Percentiles rank a stretch among this genome's conserved stretches.
phyloP scores from a whole-genome alignment of 2,329 filamentous ascomycete species.

The Epichloe gansuensis region DNA sequence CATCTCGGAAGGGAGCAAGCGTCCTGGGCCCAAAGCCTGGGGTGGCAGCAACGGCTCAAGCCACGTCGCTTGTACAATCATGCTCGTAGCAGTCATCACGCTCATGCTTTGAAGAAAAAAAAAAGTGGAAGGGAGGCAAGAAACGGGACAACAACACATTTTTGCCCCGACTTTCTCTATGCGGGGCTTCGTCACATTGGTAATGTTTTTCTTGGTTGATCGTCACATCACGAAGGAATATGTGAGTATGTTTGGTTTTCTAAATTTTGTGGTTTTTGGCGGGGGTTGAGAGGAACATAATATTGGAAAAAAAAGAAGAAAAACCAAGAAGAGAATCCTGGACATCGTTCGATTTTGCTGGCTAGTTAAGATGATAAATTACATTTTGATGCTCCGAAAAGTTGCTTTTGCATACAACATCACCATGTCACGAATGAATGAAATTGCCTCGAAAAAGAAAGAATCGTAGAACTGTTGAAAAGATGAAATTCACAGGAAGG shows the following conservation, averaged over 20 bases:
- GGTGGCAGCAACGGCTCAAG: slow-evolving; percentile 17
- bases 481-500: too few species aligned
- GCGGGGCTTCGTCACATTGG: too few species aligned
- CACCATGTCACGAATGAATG: too few species aligned
- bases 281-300: background rate
- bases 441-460: background rate
- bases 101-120: slow-evolving; percentile 17
- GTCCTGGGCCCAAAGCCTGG: slow-evolving; percentile 18
- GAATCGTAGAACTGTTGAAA: background rate
- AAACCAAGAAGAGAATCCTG: background rate
- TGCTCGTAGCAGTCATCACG: slow-evolving; percentile 23
- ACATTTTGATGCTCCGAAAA: too few species aligned
- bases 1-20: slow-evolving; percentile 21
- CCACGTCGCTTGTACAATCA: slow-evolving; percentile 22
- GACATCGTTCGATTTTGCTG: background rate
- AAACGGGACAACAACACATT: too few species aligned
- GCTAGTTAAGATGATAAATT: slow-evolving; percentile 1
- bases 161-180: too few species aligned
- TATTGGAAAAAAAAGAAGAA: background rate
- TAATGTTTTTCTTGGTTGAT: background rate
- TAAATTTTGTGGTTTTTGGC: background rate
- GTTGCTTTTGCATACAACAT: too few species aligned
- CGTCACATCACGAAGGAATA: background rate
- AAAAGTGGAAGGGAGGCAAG: background rate
- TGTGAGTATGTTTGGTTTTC: slow-evolving; percentile 1